Conservation (phyloP, 164 flowering plant species). For the Macadamia tetraphylla region DNA sequence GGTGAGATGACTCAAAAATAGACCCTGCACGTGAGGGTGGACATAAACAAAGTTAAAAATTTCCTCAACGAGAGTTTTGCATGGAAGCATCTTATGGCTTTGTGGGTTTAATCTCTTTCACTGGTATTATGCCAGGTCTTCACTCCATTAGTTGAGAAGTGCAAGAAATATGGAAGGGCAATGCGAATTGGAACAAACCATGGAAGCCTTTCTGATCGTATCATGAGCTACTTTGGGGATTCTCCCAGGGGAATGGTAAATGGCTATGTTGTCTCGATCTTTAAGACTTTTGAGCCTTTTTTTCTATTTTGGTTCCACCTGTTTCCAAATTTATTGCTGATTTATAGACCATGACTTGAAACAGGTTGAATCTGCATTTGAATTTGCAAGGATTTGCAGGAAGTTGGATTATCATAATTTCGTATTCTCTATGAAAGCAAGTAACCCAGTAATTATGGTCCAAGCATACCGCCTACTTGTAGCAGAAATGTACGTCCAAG, state of each 20-base stretch:
- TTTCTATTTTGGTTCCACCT: slow-evolving; percentile 12
- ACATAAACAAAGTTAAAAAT: background rate
- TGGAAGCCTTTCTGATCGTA: slow-evolving; percentile 98
- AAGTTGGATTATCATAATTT: slow-evolving; percentile 91
- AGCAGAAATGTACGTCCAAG: slow-evolving; percentile 93
- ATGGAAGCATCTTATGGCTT: background rate
- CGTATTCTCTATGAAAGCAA: slow-evolving; percentile 98
- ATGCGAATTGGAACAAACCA: slow-evolving; percentile 99
- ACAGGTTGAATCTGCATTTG: slow-evolving; percentile 99
- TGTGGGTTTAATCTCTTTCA: background rate
- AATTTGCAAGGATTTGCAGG: slow-evolving; percentile 92
- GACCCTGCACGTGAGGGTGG: background rate
- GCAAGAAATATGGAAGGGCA: slow-evolving; percentile 95
- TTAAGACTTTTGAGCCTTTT: background rate
- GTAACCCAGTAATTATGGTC: slow-evolving; percentile 97
- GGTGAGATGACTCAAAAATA: background rate
- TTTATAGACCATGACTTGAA: slow-evolving; percentile 15
- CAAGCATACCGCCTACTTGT: slow-evolving; percentile 92
- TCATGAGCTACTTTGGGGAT: slow-evolving; percentile 98
- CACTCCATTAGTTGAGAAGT: slow-evolving; percentile 91
- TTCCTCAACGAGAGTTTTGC: background rate
- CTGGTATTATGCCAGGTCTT: slow-evolving; percentile 50
- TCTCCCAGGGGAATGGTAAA: slow-evolving; percentile 98
- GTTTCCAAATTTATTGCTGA: slow-evolving; percentile 3
- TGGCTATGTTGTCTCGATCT: slow-evolving; percentile 3